Conservation (phyloP, 176 grass and related monocot genomes). For the Carex scoparia region DNA sequence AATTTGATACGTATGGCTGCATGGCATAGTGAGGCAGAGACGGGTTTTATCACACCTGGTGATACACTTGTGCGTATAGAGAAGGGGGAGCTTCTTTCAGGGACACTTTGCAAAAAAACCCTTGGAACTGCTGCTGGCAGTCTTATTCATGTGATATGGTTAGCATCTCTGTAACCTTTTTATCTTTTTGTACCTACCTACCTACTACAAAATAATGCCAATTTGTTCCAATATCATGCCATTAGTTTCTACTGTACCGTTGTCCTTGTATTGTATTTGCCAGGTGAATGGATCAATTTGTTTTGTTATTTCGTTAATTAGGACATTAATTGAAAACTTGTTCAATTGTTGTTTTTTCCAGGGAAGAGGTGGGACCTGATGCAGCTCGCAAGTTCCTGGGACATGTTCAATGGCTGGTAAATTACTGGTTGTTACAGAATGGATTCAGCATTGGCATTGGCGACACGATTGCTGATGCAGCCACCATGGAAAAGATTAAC, state of each 20-base stretch:
- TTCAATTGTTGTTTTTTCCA: slow-evolving; percentile 35
- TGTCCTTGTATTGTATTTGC: neutral
- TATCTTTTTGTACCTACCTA: neutral
- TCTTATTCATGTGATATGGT: slow-evolving; percentile 99
- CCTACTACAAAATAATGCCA: neutral
- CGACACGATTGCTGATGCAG: slow-evolving; percentile 93
- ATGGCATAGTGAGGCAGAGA: slow-evolving; percentile 77
- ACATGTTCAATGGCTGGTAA: slow-evolving; percentile 95
- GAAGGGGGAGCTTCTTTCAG: slow-evolving; percentile 87
- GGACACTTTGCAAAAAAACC: slow-evolving; percentile 84
- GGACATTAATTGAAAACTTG: neutral
- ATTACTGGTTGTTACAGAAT: slow-evolving; percentile 95
- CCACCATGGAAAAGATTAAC: slow-evolving; percentile 91
- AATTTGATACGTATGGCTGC: slow-evolving; percentile 84
- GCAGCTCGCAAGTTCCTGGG: slow-evolving; percentile 95
- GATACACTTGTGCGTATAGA: slow-evolving; percentile 94
- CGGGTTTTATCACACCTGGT: slow-evolving; percentile 82
- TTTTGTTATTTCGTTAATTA: neutral
- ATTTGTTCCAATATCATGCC: neutral
- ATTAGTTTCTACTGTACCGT: neutral
- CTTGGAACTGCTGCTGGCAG: slow-evolving; percentile 69
- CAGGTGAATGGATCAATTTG: neutral
- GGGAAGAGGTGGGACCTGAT: slow-evolving; percentile 99
- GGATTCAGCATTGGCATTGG: slow-evolving; percentile 98
- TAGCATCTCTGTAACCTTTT: neutral